Evolutionary conservation across 805 yeast species (phyloP).

Genomic region (Ogataea nakhonphanomensis): DNA sequence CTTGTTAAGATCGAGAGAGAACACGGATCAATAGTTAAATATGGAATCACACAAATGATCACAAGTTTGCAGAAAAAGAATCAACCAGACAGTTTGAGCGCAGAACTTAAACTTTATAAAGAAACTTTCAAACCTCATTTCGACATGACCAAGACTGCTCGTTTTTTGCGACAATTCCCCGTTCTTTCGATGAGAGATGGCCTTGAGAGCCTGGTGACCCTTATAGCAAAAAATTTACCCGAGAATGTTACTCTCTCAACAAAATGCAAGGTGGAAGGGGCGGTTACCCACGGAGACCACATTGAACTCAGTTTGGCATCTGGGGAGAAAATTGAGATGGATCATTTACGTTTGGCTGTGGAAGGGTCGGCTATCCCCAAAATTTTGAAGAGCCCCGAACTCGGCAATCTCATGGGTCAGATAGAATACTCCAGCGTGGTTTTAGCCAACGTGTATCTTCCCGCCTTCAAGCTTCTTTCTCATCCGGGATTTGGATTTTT

Average conservation of each 20-base stretch:
- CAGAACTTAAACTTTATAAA: conserved; percentile 37
- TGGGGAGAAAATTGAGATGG: conserved; percentile 19
- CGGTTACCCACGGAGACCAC: conserved; percentile 18
- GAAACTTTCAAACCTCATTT: conserved; percentile 37
- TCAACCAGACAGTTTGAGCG: conserved; percentile 20
- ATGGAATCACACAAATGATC: conserved; percentile 37
- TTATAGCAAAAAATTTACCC: conserved; percentile 38
- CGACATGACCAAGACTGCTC: conserved; percentile 36
- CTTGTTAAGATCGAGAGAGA: conserved; percentile 56
- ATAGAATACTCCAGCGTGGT: conserved; percentile 48
- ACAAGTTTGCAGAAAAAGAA: conserved; percentile 13
- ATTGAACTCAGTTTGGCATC: conserved; percentile 2
- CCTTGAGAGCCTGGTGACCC: conserved; percentile 48
- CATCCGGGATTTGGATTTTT: conserved; percentile 79
- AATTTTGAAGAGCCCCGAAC: conserved; percentile 23
- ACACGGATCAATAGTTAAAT: conserved; percentile 55
- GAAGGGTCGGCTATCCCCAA: conserved; percentile 40
- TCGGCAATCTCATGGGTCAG: conserved; percentile 16
- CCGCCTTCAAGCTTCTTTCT: conserved; percentile 39
- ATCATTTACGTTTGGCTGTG: conserved; percentile 61
- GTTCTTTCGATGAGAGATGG: conserved; percentile 58
- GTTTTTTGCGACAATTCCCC: conserved; percentile 50
- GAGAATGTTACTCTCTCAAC: conserved; percentile 42
- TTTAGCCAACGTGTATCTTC: conserved; percentile 66
- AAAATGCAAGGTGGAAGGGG: conserved; percentile 24